Base-by-base conservation (phyloP, 768 basidiomycete genomes). In the Mrakia frigida region DNA sequence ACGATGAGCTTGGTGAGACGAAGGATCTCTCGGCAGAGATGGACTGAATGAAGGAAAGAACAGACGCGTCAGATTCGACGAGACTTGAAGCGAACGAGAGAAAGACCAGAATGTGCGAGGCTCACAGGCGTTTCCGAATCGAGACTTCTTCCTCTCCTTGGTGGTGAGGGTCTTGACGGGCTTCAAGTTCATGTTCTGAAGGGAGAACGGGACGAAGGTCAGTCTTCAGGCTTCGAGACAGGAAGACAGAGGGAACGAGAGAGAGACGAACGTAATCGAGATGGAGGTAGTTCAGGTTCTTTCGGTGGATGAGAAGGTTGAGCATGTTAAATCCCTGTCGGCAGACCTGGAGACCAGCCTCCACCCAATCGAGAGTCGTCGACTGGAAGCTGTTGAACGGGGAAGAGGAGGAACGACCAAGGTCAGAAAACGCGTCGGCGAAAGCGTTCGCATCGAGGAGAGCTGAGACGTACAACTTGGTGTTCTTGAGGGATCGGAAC, bases 301-400 rank as follows among this genome's bases (percentile, higher is more conserved):
- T 99, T 84, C 97, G 94, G 85, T 99, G 97, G 80, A 99, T 99
- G 78, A 99, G 87, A 41, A 99, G 86, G 84, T 99, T 99, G 79
- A 99, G 86, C 97, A 99, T 99, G 85, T 98, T 99, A 86, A 97
- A 99, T 56, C 97, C 97, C 83, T 99, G 97, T 79, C 97, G 87
- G 86, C 96, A 98, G 73, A 99, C 96, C 84, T 99, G 97, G 78
- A 99, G 85, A 80, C 97, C 97, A 3, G 96, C 97, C 84, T 99
- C 97, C 52, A 99, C 96, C 97, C 97, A 99, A 84, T 99, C 97
- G 80, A 99, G 85, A 79, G 88, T 93, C 6, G 97, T 99, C 21
- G 92, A 93, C 86, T 98, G 97, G 90, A 99, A 99, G 85, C 73
- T 74, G 33, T 10, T 50, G n/a, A 37, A 52, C 18, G 50, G 25